A percentile compares a stretch with the other conserved stretches of the same genome.
Evolutionary conservation across 164 flowering plant genomes (phyloP).

Genomic region (Macadamia tetraphylla): DNA sequence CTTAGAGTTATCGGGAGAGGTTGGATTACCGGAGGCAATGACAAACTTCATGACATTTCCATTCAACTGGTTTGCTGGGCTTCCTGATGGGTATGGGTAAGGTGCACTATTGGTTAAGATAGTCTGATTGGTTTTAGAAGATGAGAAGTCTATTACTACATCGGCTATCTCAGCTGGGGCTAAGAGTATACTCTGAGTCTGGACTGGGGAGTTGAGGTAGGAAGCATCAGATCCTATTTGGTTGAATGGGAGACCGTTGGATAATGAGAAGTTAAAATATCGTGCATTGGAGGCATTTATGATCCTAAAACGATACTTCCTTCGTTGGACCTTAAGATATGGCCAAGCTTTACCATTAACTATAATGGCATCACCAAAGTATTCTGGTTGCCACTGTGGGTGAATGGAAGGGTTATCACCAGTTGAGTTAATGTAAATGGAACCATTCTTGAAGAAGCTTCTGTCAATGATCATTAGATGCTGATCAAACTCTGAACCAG

Average conservation of each 20-base stretch:
- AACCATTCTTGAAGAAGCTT: conserved; percentile 25
- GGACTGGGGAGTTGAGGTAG: conserved; percentile 31
- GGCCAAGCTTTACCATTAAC: conserved; percentile 50
- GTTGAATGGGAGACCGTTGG: conserved; percentile 44
- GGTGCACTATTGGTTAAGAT: conserved; percentile 46
- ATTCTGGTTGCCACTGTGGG: conserved; percentile 23
- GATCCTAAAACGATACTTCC: conserved; percentile 52
- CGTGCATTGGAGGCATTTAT: conserved; percentile 71
- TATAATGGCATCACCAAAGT: conserved; percentile 17
- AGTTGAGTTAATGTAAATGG: conserved; percentile 27
- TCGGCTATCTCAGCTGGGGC: conserved; percentile 71
- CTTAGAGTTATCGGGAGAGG: conserved; percentile 18
- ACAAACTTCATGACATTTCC: conserved; percentile 59
- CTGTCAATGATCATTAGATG: conserved; percentile 30
- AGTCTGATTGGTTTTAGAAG: conserved; percentile 25
- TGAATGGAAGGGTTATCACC: conserved; percentile 30
- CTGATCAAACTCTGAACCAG: conserved; percentile 23
- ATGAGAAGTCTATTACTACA: conserved; percentile 59
- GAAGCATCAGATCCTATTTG: conserved; percentile 60
- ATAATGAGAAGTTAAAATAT: conserved; percentile 49
- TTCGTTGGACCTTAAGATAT: conserved; percentile 29
- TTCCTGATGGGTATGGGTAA: conserved; percentile 59
- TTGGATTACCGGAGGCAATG: conserved; percentile 17
- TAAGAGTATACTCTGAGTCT: conserved; percentile 22
- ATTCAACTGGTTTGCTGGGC: conserved; percentile 42